A percentile compares a stretch with the other conserved stretches of the same genome.
Evolutionary conservation across 768 basidiomycete species (phyloP).

Genomic region (Strobilomyces dryophilus): DNA sequence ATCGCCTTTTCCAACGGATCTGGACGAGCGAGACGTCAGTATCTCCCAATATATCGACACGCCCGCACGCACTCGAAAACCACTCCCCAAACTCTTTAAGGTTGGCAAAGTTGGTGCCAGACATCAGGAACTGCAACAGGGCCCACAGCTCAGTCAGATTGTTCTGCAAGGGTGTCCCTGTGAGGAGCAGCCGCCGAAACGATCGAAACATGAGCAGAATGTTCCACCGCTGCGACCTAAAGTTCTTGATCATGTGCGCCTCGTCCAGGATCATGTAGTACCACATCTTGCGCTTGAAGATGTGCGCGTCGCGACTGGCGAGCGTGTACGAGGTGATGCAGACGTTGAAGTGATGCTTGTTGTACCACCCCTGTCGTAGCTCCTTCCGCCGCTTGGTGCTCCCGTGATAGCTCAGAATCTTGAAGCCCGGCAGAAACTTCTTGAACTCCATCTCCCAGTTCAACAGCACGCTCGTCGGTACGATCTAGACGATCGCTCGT

Average conservation of each 20-base stretch:
- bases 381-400: slow-evolving; percentile 85
- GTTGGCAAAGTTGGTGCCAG: slow-evolving; percentile 83
- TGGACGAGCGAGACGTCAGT: slow-evolving; percentile 26
- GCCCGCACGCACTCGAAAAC: slow-evolving; percentile 78
- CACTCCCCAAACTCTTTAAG: slow-evolving; percentile 92
- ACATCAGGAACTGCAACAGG: slow-evolving; percentile 90
- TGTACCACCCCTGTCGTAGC: slow-evolving; percentile 85
- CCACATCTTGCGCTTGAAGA: slow-evolving; percentile 91
- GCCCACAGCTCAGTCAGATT: slow-evolving; percentile 97
- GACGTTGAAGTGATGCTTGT: slow-evolving; percentile 87
- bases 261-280: slow-evolving; percentile 96
- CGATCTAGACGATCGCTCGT: slow-evolving; percentile 45
- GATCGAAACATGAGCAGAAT: slow-evolving; percentile 85
- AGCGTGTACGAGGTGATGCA: slow-evolving; percentile 94
- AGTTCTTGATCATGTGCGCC: slow-evolving; percentile 98
- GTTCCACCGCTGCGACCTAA: slow-evolving; percentile 91
- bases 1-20: slow-evolving; percentile 94
- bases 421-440: slow-evolving; percentile 89
- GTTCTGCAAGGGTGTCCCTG: slow-evolving; percentile 95
- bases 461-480: slow-evolving; percentile 88
- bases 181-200: slow-evolving; percentile 82
- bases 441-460: slow-evolving; percentile 99
- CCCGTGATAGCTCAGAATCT: slow-evolving; percentile 87
- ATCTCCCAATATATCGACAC: background rate
- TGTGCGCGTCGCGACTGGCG: slow-evolving; percentile 85